Percentiles rank a stretch among this genome's conserved stretches.
phyloP scores from a whole-genome alignment of 176 grass and related monocot species.

The Carex littledalei region DNA sequence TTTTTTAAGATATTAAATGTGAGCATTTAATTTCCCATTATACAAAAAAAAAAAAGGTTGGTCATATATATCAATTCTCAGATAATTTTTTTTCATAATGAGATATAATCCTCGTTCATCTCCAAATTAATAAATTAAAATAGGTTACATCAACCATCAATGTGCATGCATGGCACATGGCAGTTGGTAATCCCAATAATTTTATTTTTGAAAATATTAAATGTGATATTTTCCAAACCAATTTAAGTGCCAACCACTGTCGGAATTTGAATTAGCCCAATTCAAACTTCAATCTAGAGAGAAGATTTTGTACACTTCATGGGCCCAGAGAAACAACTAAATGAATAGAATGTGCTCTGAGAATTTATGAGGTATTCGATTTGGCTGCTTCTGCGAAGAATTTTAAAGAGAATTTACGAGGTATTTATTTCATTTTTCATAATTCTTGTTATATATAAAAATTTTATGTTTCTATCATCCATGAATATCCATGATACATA shows the following conservation, averaged over 20 bases:
- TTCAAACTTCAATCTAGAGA: conserved; percentile 8
- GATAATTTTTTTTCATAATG: background rate
- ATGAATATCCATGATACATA: background rate
- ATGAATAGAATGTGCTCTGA: background rate
- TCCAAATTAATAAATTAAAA: background rate
- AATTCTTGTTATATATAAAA: background rate
- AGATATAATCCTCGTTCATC: background rate
- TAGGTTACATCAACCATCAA: background rate
- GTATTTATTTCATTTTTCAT: background rate
- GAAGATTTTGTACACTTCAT: background rate
- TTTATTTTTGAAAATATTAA: background rate
- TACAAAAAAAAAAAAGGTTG: background rate
- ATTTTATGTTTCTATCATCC: background rate
- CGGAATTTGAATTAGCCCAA: background rate
- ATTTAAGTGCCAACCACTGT: background rate
- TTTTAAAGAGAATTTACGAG: background rate
- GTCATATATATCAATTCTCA: background rate
- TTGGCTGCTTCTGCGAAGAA: no score
- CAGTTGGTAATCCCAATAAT: background rate
- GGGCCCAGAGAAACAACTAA: background rate
- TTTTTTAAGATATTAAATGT: background rate
- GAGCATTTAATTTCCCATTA: background rate
- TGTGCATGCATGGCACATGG: background rate
- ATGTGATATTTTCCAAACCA: background rate
- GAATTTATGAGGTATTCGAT: background rate